phyloP scores from a whole-genome alignment of 2,329 filamentous ascomycete genomes.

The Blumeria graminis region DNA sequence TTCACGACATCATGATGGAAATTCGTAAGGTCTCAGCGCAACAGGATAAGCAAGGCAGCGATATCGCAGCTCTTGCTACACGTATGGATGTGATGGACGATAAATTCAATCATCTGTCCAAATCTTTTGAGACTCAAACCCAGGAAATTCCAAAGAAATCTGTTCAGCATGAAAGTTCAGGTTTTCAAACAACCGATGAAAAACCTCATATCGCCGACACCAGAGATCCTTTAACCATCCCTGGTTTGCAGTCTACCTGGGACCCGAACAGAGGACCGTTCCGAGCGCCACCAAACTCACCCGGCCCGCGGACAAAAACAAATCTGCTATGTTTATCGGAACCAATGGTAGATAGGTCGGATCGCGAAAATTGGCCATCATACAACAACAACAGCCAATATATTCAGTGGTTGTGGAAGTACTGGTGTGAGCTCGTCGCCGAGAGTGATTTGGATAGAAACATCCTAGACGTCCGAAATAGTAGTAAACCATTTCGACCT shows the following conservation, averaged over 20 bases:
- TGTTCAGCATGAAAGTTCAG: too few relatives aligned
- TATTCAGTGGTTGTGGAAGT: not conserved
- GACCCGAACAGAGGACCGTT: too few relatives aligned
- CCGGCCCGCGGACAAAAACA: too few relatives aligned
- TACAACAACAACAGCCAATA: not conserved
- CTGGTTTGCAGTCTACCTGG: not conserved
- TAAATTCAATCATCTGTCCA: not conserved
- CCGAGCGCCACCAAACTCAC: too few relatives aligned
- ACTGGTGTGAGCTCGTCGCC: not conserved
- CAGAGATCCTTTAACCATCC: not conserved
- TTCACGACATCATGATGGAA: not conserved
- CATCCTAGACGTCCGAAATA: not conserved
- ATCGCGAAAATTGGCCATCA: not conserved
- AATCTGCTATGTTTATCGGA: too few relatives aligned
- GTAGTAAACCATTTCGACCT: not conserved
- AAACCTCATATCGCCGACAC: not conserved
- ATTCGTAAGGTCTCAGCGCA: not conserved
- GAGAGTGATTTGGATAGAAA: too few relatives aligned
- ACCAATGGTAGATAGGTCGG: not conserved
- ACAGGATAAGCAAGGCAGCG: not conserved
- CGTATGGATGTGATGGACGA: not conserved
- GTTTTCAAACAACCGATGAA: too few relatives aligned
- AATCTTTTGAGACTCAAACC: too few relatives aligned
- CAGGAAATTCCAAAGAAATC: too few relatives aligned
- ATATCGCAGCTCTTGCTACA: not conserved